Base-by-base conservation (phyloP, 2,329 filamentous ascomycete species). In the Ascochyta clinopodiicola region DNA sequence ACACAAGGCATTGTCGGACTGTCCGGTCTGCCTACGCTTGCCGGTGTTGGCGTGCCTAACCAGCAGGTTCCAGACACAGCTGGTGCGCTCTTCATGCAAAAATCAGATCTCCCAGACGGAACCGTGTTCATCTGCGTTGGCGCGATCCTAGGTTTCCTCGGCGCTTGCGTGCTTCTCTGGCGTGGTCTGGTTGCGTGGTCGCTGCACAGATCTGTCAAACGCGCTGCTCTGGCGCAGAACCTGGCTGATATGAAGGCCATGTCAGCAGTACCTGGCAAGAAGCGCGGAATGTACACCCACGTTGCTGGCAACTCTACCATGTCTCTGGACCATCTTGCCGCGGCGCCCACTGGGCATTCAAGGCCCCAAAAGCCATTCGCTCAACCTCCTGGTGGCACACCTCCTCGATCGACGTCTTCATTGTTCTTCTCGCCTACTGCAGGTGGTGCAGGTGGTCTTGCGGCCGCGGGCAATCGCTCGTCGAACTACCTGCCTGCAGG, bases 351-450 rank as follows among this genome's bases (percentile, higher is more conserved):
- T 19, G 70, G 71, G n/a, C 68, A 60, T 25, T 69, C 72, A 24
- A 70, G 60, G 44, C 62, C 69, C 3, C 40, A 64, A 25, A 72
- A 71, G 44, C 65, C 70, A n/a, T 72, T 71, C 27, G 64, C 71
- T 12, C 68, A 68, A 22, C 40, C 49, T 12, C 56, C 64, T 19
- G 59, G 57, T 21, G 67, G 61, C 39, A 66, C 66, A 22, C 62
- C 70, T 44, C 67, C 71, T 66, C 71, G 62, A 54, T 60, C 57
- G 24, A 63, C 64, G 32, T 70, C 66, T 40, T 91, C 89, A 59
- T 82, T 98, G 15, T 99, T 99, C 84, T 99, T 96, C 81, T 96
- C 92, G 7, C 95, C 95, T 0, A 98, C 95, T 0, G 93, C 93
- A 1, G 86, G 85, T 35, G 70, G 71, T 22, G 64, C 70, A 6